Percentiles rank a stretch among this genome's conserved stretches.
Conservation (phyloP, 768 basidiomycete genomes). For the Calocybe cyanea region DNA sequence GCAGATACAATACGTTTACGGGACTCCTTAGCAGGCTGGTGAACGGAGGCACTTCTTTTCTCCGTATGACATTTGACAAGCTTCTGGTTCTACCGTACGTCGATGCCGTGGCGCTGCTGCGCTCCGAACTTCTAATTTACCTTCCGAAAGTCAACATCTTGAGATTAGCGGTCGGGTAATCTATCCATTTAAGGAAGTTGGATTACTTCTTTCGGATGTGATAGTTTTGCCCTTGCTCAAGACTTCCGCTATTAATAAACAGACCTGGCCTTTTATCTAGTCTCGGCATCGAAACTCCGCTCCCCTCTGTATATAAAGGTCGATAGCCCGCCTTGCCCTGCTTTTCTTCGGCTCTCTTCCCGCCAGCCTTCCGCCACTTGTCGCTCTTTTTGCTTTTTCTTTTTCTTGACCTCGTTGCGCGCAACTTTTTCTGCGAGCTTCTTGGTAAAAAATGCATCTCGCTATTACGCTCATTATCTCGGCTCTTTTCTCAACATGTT, state of each 20-base stretch:
- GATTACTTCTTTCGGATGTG: slow-evolving; percentile 9
- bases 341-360: slow-evolving; percentile 6
- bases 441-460: slow-evolving; percentile 20
- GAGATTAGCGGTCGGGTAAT: neutral
- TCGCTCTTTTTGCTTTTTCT: slow-evolving; percentile 1
- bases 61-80: too few relatives aligned
- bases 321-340: neutral
- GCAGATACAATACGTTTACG: too few relatives aligned
- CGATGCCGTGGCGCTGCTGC: slow-evolving; percentile 5
- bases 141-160: neutral
- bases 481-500: slow-evolving; percentile 12
- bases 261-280: too few relatives aligned
- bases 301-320: slow-evolving; percentile 14
- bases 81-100: too few relatives aligned
- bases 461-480: slow-evolving; percentile 16
- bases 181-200: neutral
- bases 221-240: too few relatives aligned
- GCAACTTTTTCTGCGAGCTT: too few relatives aligned
- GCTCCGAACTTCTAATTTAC: too few relatives aligned
- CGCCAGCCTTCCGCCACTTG: slow-evolving; percentile 4
- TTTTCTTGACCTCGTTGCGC: too few relatives aligned
- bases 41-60: too few relatives aligned
- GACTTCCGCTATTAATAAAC: too few relatives aligned
- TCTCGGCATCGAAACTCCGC: slow-evolving; percentile 18
- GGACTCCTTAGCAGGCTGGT: too few relatives aligned